Evolutionary conservation across 192 early-diverging fungal genomes (phyloP), one percentile per base, ranked within the genome.

Genomic region (Coemansia nantahalensis): DNA sequence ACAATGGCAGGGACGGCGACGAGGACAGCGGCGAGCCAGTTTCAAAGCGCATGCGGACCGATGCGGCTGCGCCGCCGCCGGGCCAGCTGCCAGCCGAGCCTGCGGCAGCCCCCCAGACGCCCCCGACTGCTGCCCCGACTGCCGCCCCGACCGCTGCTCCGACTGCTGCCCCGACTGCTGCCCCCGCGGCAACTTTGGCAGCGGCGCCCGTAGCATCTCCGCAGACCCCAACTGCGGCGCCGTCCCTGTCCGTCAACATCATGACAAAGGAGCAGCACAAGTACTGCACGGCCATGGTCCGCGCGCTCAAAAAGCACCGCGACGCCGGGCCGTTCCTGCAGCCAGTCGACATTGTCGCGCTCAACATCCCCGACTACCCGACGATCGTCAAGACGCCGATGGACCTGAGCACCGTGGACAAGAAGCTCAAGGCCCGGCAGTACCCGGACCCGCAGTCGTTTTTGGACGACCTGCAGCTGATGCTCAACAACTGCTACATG

Each of bases 191-290:
- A n/a, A n/a, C n/a, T n/a, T n/a, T n/a, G n/a, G n/a, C n/a, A n/a
- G n/a, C n/a, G n/a, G n/a, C n/a, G n/a, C n/a, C n/a, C n/a, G n/a
- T n/a, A n/a, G n/a, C n/a, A n/a, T n/a, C n/a, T n/a, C n/a, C n/a
- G n/a, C n/a, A n/a, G n/a, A n/a, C n/a, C n/a, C n/a, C n/a, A n/a
- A n/a, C n/a, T n/a, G n/a, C n/a, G n/a, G n/a, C n/a, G n/a, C n/a
- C n/a, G n/a, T n/a, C n/a, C n/a, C n/a, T n/a, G n/a, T n/a, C n/a
- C n/a, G n/a, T n/a, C n/a, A n/a, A n/a, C 13, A 63, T 75, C 18
- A 86, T 91, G 80, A 79, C 84, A 37, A 82, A 83, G 47, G 89
- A 92, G 37, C 92, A 96, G 66, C 68, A 88, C 45, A 94, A 92
- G 59, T 92, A 86, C 62, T 87, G 87, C 65, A 68, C 59, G 11